Evolutionary conservation across 83 land plant genomes (phyloP).

Genomic region (Diphasiastrum complanatum): DNA sequence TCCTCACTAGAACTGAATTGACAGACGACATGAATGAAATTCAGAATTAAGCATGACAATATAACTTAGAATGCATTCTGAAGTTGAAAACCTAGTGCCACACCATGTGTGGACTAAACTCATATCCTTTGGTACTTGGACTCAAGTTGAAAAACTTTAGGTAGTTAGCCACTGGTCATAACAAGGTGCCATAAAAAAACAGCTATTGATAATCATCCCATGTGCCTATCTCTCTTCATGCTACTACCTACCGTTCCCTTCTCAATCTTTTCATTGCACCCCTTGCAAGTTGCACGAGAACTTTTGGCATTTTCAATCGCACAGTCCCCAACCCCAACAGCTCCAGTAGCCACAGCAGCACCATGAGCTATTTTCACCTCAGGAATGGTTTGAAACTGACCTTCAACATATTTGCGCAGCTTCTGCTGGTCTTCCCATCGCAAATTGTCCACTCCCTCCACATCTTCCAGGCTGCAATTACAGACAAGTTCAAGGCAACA

Average conservation of each 20-base stretch:
- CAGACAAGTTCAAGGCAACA: slow-evolving; percentile 7
- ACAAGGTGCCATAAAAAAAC: no score
- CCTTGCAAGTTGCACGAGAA: slow-evolving; percentile 74
- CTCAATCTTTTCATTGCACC: slow-evolving; percentile 62
- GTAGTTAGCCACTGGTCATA: no score
- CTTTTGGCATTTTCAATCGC: slow-evolving; percentile 73
- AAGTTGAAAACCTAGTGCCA: no score
- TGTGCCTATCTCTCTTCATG: no score
- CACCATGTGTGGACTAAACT: no score
- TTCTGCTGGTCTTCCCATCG: slow-evolving; percentile 91
- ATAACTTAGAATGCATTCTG: no score
- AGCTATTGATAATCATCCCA: no score
- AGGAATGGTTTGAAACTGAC: slow-evolving; percentile 7
- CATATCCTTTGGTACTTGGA: neutral
- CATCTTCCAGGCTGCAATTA: slow-evolving; percentile 61
- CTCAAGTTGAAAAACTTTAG: neutral
- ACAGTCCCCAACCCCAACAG: slow-evolving; percentile 34
- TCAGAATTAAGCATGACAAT: no score
- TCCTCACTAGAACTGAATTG: no score
- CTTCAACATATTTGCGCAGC: slow-evolving; percentile 66
- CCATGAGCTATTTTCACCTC: slow-evolving; percentile 4
- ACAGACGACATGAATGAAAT: no score
- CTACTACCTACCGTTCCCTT: slow-evolving; percentile 64
- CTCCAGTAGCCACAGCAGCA: slow-evolving; percentile 4
- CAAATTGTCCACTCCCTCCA: slow-evolving; percentile 70